These are phyloP conservation scores for Nevesoporus exiguus DNA, from an alignment of 768 basidiomycete species.

Conservation along the genomic window DNA sequence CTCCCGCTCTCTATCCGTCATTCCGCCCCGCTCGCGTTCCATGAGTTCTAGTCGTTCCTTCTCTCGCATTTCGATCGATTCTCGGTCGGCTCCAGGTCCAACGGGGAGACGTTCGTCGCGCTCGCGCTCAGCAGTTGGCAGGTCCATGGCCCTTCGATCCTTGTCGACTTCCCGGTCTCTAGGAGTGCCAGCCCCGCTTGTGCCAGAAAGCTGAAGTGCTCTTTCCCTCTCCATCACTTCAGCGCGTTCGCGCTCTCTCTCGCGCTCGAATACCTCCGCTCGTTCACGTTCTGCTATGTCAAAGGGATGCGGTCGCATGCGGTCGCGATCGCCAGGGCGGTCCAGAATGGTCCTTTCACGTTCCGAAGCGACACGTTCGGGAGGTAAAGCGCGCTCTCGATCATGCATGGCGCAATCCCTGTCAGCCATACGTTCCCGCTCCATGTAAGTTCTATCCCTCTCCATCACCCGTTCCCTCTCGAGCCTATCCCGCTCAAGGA, in stretches of 20 bases:
- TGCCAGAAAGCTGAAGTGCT: conserved; percentile 17
- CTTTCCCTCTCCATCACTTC: conserved; percentile 28
- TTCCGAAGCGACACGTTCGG: conserved; percentile 18
- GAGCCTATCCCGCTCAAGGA: conserved; percentile 21
- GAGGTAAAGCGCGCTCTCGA: conserved; percentile 19
- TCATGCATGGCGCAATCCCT: conserved; percentile 25
- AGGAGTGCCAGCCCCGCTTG: conserved; percentile 6
- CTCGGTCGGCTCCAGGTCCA: conserved; percentile 22
- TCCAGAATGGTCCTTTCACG: conserved; percentile 23
- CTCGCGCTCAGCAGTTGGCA: conserved; percentile 17
- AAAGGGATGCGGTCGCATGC: conserved; percentile 20
- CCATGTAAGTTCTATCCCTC: conserved; percentile 20
- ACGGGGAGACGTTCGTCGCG: conserved; percentile 19
- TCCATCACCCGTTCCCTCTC: conserved; percentile 23
- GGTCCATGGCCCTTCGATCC: conserved; percentile 17
- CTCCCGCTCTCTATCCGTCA: conserved; percentile 19
- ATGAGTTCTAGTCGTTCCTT: conserved; percentile 25
- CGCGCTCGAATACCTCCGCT: conserved; percentile 31
- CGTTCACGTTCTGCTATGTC: conserved; percentile 28
- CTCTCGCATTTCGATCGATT: conserved; percentile 24
- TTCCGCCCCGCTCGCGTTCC: conserved; percentile 20
- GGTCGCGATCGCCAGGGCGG: conserved; percentile 27
- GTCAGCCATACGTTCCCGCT: conserved; percentile 28
- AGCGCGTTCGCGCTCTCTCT: conserved; percentile 31
- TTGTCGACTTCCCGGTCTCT: conserved; percentile 26